A percentile compares a stretch with the other conserved stretches of the same genome.
These are phyloP conservation scores for Tricholoma saponaceum DNA, from an alignment of 768 basidiomycete genomes.

Conservation along the genomic window DNA sequence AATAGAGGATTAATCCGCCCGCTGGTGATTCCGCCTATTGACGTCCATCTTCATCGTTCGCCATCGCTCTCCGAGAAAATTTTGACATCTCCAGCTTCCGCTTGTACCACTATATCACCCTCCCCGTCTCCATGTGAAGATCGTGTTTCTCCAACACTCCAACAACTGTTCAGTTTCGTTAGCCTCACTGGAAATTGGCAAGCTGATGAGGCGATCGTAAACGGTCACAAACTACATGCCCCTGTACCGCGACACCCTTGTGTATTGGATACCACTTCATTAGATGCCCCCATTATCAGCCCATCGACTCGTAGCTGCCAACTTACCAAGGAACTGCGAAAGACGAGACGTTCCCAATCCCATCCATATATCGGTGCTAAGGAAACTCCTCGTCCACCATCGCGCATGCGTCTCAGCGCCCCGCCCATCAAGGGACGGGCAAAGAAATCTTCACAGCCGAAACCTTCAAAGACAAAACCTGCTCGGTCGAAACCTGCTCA, in stretches of 20 bases:
- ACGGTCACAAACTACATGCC: not conserved
- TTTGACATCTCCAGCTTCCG: too few relatives aligned
- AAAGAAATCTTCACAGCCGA: not conserved
- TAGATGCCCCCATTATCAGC: not conserved
- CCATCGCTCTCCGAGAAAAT: too few relatives aligned
- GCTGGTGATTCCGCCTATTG: too few relatives aligned
- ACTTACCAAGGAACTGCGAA: not conserved
- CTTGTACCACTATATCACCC: too few relatives aligned
- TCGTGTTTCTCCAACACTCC: too few relatives aligned
- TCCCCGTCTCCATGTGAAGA: too few relatives aligned
- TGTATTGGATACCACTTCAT: not conserved
- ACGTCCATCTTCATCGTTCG: too few relatives aligned
- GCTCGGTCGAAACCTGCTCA: too few relatives aligned
- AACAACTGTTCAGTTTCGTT: too few relatives aligned
- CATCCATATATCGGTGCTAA: not conserved
- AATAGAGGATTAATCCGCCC: too few relatives aligned
- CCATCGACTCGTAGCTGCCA: constrained; percentile 1
- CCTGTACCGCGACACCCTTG: not conserved
- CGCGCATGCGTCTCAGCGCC: not conserved
- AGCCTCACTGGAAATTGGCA: too few relatives aligned
- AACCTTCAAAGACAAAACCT: constrained; percentile 2
- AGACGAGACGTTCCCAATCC: constrained; percentile 2
- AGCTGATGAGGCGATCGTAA: too few relatives aligned
- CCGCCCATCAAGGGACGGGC: not conserved
- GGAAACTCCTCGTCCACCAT: not conserved